These are phyloP conservation scores for Saxophila tyrrhenica DNA, from an alignment of 495 filamentous ascomycete genomes.

Conservation along the genomic window DNA sequence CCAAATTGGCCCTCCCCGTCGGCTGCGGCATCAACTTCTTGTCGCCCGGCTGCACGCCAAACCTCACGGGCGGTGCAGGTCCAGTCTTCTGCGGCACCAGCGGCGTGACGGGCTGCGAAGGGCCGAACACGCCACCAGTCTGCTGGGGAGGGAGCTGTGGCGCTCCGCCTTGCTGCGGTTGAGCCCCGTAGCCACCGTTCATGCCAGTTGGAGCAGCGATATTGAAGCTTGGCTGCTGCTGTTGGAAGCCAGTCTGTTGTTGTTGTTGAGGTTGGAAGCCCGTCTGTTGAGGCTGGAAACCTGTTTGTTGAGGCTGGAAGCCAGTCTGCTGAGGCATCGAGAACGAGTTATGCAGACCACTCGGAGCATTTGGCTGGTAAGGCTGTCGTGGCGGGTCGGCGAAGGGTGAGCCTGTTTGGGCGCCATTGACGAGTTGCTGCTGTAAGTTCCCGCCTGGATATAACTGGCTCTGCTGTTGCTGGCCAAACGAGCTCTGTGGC, in stretches of 20 bases:
- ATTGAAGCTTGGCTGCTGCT: background rate
- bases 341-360: constrained; percentile 31
- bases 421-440: constrained; percentile 33
- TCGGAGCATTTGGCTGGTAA: constrained; percentile 35
- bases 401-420: constrained; percentile 40
- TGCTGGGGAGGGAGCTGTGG: constrained; percentile 18
- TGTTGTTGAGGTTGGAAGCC: constrained; percentile 41
- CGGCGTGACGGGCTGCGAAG: constrained; percentile 29
- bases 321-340: constrained; percentile 4
- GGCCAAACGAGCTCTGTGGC: constrained; percentile 39
- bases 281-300: constrained; percentile 29
- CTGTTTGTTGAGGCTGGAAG: constrained; percentile 18
- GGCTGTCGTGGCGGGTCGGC: constrained; percentile 45
- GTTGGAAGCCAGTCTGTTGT: constrained; percentile 20
- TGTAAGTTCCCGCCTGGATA: constrained; percentile 21
- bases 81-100: constrained; percentile 84
- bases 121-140: constrained; percentile 20
- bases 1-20: constrained; percentile 84
- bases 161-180: constrained; percentile 18
- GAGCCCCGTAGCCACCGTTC: constrained; percentile 22
- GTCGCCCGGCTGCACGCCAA: constrained; percentile 59
- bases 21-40: constrained; percentile 80
- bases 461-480: constrained; percentile 38
- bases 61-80: constrained; percentile 79
- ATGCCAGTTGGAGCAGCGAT: background rate